phyloP scores from a whole-genome alignment of 2,329 filamentous ascomycete species.

The Fusarium verticillioides region DNA sequence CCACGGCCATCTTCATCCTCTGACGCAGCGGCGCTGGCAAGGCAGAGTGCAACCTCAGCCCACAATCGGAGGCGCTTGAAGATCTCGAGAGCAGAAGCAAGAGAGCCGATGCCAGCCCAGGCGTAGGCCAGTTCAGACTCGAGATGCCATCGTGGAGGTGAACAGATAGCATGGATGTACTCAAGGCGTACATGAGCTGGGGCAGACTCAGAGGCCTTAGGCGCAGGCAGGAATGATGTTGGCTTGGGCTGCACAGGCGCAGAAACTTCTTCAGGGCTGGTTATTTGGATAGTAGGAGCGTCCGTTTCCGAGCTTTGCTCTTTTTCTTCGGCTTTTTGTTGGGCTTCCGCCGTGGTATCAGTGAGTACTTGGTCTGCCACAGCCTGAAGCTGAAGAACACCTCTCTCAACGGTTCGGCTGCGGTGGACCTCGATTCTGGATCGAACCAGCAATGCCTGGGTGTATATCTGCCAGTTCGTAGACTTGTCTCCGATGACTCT shows the following conservation, averaged over 20 bases:
- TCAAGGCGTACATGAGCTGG: conserved; percentile 78
- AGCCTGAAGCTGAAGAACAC: conserved; percentile 91
- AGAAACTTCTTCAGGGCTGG: conserved; percentile 49
- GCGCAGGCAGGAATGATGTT: conserved; percentile 82
- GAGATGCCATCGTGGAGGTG: conserved; percentile 91
- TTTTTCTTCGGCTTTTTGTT: conserved; percentile 43
- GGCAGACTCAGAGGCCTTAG: conserved; percentile 81
- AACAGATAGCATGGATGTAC: conserved; percentile 85
- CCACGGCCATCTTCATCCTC: conserved; percentile 68
- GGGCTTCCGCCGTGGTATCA: conserved; percentile 68
- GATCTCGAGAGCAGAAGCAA: conserved; percentile 92
- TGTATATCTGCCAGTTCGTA: conserved; percentile 98
- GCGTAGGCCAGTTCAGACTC: conserved; percentile 91
- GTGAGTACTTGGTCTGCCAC: conserved; percentile 95
- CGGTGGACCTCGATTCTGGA: conserved; percentile 90
- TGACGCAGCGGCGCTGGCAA: conserved; percentile 69
- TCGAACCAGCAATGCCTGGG: conserved; percentile 88
- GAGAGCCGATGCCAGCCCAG: conserved; percentile 90
- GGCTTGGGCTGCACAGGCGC: conserved; percentile 56
- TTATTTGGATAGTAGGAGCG: conserved; percentile 60
- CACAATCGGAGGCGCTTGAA: conserved; percentile 94
- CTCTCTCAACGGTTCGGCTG: conserved; percentile 87
- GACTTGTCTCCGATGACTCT: conserved; percentile 88
- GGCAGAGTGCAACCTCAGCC: conserved; percentile 93
- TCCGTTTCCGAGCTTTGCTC: conserved; percentile 45